These are phyloP conservation scores for Calonectria honghensis DNA, from an alignment of 2,329 filamentous ascomycete genomes.

Conservation along the genomic window DNA sequence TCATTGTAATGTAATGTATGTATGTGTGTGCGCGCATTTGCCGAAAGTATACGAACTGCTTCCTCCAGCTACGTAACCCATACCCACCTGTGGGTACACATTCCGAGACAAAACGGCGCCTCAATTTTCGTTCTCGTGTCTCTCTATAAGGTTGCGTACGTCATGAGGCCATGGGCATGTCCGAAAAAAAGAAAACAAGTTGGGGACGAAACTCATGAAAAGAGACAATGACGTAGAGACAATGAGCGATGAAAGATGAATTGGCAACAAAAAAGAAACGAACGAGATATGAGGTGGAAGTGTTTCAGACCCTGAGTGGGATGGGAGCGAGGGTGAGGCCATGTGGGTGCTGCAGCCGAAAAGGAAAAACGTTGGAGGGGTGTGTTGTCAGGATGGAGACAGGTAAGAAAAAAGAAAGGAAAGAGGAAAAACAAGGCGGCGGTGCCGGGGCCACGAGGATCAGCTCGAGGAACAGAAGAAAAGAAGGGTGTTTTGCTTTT, in stretches of 20 bases:
- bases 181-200: background rate
- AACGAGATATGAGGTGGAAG: background rate
- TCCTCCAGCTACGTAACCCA: background rate
- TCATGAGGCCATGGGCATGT: background rate
- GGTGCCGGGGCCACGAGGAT: constrained; percentile 1
- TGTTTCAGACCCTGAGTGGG: constrained; percentile 25
- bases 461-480: constrained; percentile 7
- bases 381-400: constrained; percentile 7
- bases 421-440: constrained; percentile 8
- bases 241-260: background rate
- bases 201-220: background rate
- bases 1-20: constrained; percentile 2
- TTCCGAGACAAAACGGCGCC: constrained; percentile 25
- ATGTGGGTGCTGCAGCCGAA: constrained; percentile 1
- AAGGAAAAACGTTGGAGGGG: constrained; percentile 7
- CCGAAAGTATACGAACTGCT: constrained; percentile 6
- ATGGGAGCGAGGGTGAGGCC: background rate
- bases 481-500: constrained; percentile 13
- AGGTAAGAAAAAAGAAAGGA: background rate
- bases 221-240: constrained; percentile 1
- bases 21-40: background rate
- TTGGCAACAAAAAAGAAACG: background rate
- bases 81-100: background rate
- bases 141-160: constrained; percentile 8
- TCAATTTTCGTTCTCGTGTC: background rate